A percentile compares a stretch with the other conserved stretches of the same genome.
Evolutionary conservation across 306 rosid genomes (phyloP).

Genomic region (Malus fusca): DNA sequence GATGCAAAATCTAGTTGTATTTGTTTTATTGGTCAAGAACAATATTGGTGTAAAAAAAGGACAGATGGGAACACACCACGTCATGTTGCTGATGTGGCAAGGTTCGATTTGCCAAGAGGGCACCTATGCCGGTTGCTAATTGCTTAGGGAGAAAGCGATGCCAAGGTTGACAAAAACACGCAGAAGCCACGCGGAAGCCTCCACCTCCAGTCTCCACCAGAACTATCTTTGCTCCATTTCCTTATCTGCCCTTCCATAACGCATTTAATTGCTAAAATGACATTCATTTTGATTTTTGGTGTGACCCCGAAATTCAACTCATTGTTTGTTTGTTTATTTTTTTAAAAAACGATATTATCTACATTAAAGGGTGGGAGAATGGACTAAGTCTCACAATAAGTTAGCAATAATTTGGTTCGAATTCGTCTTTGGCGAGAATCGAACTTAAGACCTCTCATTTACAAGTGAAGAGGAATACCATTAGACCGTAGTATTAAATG

Average conservation of each 20-base stretch:
- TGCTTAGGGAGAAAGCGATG: constrained; percentile 2
- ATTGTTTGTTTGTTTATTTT: too few relatives aligned
- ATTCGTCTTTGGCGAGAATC: rapidly evolving
- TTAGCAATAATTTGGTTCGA: too few relatives aligned
- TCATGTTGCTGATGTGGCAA: constrained; percentile 20
- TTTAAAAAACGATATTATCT: too few relatives aligned
- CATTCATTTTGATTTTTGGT: background rate
- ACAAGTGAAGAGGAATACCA: too few relatives aligned
- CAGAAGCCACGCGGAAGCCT: background rate
- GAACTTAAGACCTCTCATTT: too few relatives aligned
- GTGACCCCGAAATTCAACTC: too few relatives aligned
- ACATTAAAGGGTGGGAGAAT: rapidly evolving
- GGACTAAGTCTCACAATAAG: too few relatives aligned
- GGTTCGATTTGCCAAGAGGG: constrained; percentile 14
- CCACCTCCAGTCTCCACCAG: background rate
- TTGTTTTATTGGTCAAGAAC: background rate
- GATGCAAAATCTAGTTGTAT: background rate
- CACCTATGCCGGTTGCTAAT: background rate
- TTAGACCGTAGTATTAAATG: too few relatives aligned
- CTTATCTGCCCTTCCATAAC: background rate
- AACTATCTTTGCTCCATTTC: background rate
- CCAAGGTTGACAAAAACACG: background rate
- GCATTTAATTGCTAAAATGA: background rate
- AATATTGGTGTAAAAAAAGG: background rate
- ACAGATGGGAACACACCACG: background rate